These are phyloP conservation scores for Leccinum solheimii DNA, from an alignment of 1,284 basidiomycete species.

Conservation along the genomic window DNA sequence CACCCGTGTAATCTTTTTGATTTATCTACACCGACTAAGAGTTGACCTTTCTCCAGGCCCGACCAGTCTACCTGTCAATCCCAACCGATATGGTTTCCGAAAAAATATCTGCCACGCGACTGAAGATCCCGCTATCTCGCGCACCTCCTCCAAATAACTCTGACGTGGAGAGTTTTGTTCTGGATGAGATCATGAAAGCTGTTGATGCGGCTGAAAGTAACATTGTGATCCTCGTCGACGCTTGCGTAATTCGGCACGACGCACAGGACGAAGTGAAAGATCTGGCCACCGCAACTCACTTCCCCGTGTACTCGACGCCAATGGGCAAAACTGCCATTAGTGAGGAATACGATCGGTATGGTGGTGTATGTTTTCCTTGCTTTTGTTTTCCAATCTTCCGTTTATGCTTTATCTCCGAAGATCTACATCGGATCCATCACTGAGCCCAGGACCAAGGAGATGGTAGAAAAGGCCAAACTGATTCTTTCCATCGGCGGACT, in stretches of 20 bases:
- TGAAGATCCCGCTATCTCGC: slow-evolving; percentile 64
- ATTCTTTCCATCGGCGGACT: slow-evolving; percentile 82
- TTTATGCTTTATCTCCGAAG: slow-evolving; percentile 36
- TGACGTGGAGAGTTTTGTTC: slow-evolving; percentile 68
- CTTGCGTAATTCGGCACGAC: slow-evolving; percentile 82
- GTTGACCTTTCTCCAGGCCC: slow-evolving; percentile 47
- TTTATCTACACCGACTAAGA: not conserved
- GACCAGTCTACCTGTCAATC: slow-evolving; percentile 87
- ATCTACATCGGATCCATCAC: slow-evolving; percentile 83
- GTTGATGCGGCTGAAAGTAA: slow-evolving; percentile 64
- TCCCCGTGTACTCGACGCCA: slow-evolving; percentile 79
- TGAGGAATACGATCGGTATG: slow-evolving; percentile 83
- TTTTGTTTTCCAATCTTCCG: slow-evolving; percentile 6
- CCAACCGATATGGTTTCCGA: slow-evolving; percentile 82
- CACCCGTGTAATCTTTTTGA: slow-evolving; percentile 44
- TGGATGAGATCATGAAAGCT: slow-evolving; percentile 68
- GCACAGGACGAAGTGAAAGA: slow-evolving; percentile 69
- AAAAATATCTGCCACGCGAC: slow-evolving; percentile 65
- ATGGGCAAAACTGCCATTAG: slow-evolving; percentile 88
- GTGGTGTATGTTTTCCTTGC: slow-evolving; percentile 57
- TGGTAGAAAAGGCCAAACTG: slow-evolving; percentile 81
- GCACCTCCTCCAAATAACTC: slow-evolving; percentile 53
- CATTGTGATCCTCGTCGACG: slow-evolving; percentile 84
- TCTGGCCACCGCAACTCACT: slow-evolving; percentile 68
- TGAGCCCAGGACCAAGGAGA: slow-evolving; percentile 69